These are phyloP conservation scores for Ceratobasidium sp. DNA, from an alignment of 1,284 basidiomycete genomes.

Conservation along the genomic window DNA sequence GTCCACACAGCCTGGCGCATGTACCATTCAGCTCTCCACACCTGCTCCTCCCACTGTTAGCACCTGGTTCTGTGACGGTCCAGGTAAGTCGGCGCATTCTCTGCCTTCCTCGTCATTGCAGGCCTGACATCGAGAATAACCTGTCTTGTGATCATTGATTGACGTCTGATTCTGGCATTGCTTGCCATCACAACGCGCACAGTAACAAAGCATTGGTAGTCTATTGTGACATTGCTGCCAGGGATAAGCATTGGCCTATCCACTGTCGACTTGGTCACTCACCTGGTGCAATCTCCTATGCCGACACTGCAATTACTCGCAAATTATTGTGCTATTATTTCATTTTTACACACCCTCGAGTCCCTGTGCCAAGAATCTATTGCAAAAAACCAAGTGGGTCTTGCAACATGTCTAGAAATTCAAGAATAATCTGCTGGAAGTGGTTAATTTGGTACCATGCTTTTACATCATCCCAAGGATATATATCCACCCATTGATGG, in stretches of 20 bases:
- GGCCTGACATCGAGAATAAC: neutral
- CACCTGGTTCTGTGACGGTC: neutral
- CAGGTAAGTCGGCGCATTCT: neutral
- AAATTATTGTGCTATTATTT: too few species aligned
- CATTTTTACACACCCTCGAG: too few species aligned
- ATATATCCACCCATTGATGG: too few species aligned
- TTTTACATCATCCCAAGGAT: too few species aligned
- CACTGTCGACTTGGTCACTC: neutral
- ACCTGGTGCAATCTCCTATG: neutral
- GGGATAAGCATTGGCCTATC: neutral
- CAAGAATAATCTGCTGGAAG: too few species aligned
- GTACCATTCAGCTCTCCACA: too few species aligned
- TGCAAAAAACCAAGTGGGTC: too few species aligned
- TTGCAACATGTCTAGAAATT: too few species aligned
- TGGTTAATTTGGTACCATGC: too few species aligned
- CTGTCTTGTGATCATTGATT: neutral
- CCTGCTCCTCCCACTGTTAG: neutral
- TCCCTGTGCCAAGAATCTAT: too few species aligned
- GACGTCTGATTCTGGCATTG: neutral
- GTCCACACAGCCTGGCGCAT: too few species aligned
- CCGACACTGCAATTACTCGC: too few species aligned
- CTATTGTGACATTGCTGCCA: neutral
- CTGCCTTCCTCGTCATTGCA: neutral
- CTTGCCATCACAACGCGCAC: neutral
- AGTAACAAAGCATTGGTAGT: neutral